Base-by-base conservation (phyloP, 192 early-diverging fungal species). In the Mortierella alpina region DNA sequence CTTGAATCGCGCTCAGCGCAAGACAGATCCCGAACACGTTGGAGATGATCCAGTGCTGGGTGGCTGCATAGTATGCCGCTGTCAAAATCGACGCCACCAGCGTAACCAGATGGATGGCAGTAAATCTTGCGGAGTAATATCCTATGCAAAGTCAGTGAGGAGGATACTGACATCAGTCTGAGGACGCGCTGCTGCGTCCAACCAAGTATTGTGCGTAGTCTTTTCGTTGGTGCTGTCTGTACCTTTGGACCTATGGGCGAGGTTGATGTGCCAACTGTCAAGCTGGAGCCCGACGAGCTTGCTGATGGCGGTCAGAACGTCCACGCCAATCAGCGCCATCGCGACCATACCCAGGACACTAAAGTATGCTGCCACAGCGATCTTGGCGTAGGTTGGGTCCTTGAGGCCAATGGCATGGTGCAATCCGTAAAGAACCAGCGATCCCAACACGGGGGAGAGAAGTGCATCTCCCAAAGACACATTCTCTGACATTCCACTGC, bases 31-130 rank as follows among this genome's bases (percentile, higher is more conserved):
- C 97, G 54, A 95, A 90, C 23, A 96, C 18, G 66, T 99, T 98
- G 22, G 91, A 94, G 0, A 92, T 84, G 50, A 96, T 89, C 97
- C 97, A 99, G 86, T 96, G 90, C 85, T 97, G 97, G 58, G 94
- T 91, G 20, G 84, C 82, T 23, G 87, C 82, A 84, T 98, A 99
- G 53, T 85, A 84, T n/a, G 61, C 93, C 10, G 90, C 93, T 20
- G 94, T 68, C 42, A 83, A 55, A 49, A 89, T 72, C 46, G 93
- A 88, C n/a, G 84, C 58, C 31, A 89, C 72, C 2, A 91, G n/a
- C 66, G 92, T 75, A 10, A 66, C 75, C 50, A 95, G 46, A 70
- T 96, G 94, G 53, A 94, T 73, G 20, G 84, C 67, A 18, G 91
- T 89, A 62, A 95, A 93, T 46, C 65, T 88, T 59, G 82, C 63